These are phyloP conservation scores for Amauroascus verrucosus DNA, from an alignment of 2,329 filamentous ascomycete genomes.

Conservation along the genomic window DNA sequence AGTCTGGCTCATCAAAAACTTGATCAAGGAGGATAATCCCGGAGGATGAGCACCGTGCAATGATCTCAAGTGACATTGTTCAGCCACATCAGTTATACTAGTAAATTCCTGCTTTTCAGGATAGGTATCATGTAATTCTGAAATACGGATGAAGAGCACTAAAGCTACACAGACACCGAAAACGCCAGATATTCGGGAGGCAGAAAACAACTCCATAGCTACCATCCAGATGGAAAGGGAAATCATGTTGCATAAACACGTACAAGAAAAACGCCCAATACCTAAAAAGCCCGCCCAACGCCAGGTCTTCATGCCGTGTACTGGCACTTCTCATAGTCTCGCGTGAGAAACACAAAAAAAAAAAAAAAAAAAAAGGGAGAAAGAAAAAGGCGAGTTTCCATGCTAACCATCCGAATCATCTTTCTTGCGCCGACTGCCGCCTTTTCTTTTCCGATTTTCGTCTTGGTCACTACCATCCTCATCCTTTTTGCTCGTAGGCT, in stretches of 20 bases:
- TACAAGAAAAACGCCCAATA: background rate
- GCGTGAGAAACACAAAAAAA: background rate
- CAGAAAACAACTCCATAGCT: background rate
- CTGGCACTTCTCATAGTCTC: background rate
- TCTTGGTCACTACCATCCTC: conserved; percentile 41
- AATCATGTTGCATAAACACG: background rate
- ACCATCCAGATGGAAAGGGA: background rate
- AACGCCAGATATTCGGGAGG: background rate
- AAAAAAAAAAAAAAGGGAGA: background rate
- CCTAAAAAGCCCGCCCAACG: background rate
- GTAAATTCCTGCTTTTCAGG: background rate
- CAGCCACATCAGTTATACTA: background rate
- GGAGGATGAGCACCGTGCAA: too few relatives aligned
- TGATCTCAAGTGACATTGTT: too few relatives aligned
- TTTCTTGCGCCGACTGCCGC: conserved; percentile 32
- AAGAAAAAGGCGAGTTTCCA: background rate
- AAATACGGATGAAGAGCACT: background rate
- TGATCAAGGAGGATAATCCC: too few relatives aligned
- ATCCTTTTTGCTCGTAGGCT: conserved; percentile 37
- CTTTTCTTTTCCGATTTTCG: conserved; percentile 39
- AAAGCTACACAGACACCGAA: background rate
- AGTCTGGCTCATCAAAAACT: too few relatives aligned
- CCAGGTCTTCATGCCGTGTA: background rate
- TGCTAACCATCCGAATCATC: conserved; percentile 29
- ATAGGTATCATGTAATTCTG: background rate